These are phyloP conservation scores for Lachancea waltii DNA, from an alignment of 805 yeast genomes.

Conservation along the genomic window DNA sequence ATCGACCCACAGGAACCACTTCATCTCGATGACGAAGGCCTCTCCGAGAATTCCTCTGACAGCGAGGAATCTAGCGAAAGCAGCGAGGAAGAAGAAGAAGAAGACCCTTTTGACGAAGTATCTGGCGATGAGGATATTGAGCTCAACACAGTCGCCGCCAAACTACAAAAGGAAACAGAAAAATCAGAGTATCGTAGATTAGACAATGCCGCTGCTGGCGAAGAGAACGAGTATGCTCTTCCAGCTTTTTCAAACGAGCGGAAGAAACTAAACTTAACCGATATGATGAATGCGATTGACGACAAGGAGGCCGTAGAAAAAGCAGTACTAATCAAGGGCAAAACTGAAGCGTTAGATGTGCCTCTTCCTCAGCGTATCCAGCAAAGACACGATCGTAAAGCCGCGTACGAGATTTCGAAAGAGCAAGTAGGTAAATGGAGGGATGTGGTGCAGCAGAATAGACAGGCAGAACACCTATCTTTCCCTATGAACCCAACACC, in stretches of 20 bases:
- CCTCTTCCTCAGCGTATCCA: conserved; percentile 86
- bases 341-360: conserved; percentile 51
- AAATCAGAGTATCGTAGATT: conserved; percentile 38
- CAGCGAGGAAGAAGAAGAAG: conserved; percentile 20
- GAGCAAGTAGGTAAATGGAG: conserved; percentile 86
- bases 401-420: conserved; percentile 84
- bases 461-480: conserved; percentile 76
- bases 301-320: conserved; percentile 43
- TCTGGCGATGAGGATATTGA: conserved; percentile 47
- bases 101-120: conserved; percentile 33
- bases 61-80: conserved; percentile 15
- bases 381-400: conserved; percentile 75
- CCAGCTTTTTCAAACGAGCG: conserved; percentile 40
- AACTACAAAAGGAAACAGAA: conserved; percentile 32
- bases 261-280: conserved; percentile 53
- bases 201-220: conserved; percentile 45
- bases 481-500: conserved; percentile 53
- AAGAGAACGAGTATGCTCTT: conserved; percentile 64
- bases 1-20: conserved; percentile 15
- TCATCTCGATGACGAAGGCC: conserved; percentile 5
- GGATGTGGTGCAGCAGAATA: conserved; percentile 68
- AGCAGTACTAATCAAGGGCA: conserved; percentile 41
- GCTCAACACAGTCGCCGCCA: conserved; percentile 43
- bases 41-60: conserved; percentile 15
- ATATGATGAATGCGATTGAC: conserved; percentile 66